A percentile compares a stretch with the other conserved stretches of the same genome.
Conservation (phyloP, 2,329 filamentous ascomycete species). For the Sarocladium oryzae region DNA sequence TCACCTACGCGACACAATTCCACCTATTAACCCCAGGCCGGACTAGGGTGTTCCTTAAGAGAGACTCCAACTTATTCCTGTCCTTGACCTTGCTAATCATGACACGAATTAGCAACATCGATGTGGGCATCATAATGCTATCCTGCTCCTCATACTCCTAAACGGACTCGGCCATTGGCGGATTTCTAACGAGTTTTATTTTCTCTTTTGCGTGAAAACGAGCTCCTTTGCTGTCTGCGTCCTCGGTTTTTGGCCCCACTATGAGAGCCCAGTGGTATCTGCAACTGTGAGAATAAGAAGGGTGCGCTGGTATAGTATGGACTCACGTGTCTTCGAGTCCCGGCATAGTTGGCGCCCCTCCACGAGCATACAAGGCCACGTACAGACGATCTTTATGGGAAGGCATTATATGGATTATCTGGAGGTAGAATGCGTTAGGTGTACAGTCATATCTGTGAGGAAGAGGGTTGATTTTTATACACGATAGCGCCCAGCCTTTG, state of each 20-base stretch:
- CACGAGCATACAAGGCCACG: constrained; percentile 16
- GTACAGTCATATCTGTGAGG: too few species aligned
- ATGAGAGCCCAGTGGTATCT: constrained; percentile 32
- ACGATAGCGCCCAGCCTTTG: neutral
- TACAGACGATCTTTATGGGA: too few species aligned
- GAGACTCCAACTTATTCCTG: constrained; percentile 16
- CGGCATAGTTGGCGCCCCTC: constrained; percentile 13
- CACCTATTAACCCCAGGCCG: constrained; percentile 25
- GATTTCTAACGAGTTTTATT: constrained; percentile 6
- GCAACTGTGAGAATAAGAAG: neutral
- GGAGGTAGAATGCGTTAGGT: too few species aligned
- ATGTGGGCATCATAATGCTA: constrained; percentile 4
- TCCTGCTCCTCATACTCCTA: constrained; percentile 23
- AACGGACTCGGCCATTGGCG: constrained; percentile 9
- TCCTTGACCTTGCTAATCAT: constrained; percentile 23
- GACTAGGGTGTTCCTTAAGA: constrained; percentile 21
- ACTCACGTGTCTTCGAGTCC: constrained; percentile 17
- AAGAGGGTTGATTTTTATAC: too few species aligned
- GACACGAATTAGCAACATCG: constrained; percentile 15
- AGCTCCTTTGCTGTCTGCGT: neutral
- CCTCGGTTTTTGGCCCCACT: constrained; percentile 26
- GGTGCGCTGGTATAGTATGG: neutral
- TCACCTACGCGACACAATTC: constrained; percentile 37
- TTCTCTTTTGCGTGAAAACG: constrained; percentile 27
- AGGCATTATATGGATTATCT: too few species aligned